Evolutionary conservation across 768 basidiomycete species (phyloP), one percentile per base, ranked within the genome.

Genomic region (Boletus edulis): DNA sequence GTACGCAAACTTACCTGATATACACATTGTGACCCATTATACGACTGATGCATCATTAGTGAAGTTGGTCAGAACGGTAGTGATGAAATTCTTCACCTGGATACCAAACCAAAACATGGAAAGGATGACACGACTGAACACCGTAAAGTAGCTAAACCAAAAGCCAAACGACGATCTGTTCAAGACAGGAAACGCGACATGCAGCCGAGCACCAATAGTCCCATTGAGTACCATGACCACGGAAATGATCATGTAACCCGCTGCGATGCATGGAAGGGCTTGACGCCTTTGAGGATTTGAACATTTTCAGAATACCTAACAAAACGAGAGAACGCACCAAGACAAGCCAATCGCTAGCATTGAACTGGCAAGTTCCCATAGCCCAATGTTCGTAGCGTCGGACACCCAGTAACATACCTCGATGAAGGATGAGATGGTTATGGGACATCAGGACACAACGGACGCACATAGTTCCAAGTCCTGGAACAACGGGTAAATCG

Each of bases 81-180:
- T 9, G 17, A 46, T 4, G 40, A 52, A 35, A 43, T 57, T n/a
- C 59, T 52, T 60, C 20, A 83, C 85, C 76, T 87, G 87, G n/a
- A 89, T 79, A 7, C 83, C 84, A 56, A 89, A 89, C 89, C 91
- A 94, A 68, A 92, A 89, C 79, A 91, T 81, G 37, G 87, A 78
- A 22, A 94, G 79, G 18, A 91, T 72, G 42, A 85, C 80, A 20
- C 91, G 82, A 60, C 87, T 90, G 54, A 93, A 67, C 44, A 94
- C 87, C 54, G 82, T 84, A 69, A 93, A 93, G 72, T 92, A 93
- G 65, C 88, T 89, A 60, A 93, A 81, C 84, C 87, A 94, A 73
- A 92, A 94, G 1, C 92, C 92, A 62, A 94, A 89, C 1, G 88
- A 91, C 0, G 91, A 91, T 15, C 92, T 78, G 61, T 87, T 90